Percentiles rank a stretch among this genome's conserved stretches.
Conservation (phyloP, 176 grass and related monocot species). For the Bothriochloa decipiens region DNA sequence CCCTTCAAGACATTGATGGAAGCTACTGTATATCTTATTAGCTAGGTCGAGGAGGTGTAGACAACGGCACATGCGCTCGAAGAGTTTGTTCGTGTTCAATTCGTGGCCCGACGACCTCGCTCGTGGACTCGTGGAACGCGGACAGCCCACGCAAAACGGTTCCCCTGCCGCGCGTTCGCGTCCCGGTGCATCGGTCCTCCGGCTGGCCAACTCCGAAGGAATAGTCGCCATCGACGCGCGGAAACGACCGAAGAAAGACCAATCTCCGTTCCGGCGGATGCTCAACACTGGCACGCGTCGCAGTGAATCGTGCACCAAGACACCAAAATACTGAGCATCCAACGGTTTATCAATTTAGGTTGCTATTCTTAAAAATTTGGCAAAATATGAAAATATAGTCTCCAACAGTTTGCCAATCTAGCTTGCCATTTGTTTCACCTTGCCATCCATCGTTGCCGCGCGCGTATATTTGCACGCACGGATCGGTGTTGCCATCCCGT, state of each 20-base stretch:
- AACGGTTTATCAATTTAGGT: too few relatives aligned
- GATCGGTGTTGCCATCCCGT: too few relatives aligned
- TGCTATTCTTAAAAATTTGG: too few relatives aligned
- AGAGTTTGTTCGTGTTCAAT: neutral
- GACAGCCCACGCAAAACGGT: neutral
- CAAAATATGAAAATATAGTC: too few relatives aligned
- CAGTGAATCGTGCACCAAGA: too few relatives aligned
- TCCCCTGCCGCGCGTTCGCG: neutral
- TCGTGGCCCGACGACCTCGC: neutral
- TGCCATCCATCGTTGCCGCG: too few relatives aligned
- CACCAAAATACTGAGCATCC: too few relatives aligned
- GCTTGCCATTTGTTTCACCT: too few relatives aligned
- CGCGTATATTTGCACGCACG: too few relatives aligned
- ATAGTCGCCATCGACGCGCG: neutral
- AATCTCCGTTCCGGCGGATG: neutral
- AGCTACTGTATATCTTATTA: neutral
- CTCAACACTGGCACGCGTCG: neutral
- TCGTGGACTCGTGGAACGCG: neutral
- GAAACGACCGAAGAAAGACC: neutral
- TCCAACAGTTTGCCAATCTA: too few relatives aligned
- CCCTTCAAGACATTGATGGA: neutral
- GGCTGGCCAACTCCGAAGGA: neutral
- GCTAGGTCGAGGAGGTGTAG: neutral
- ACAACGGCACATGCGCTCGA: conserved; percentile 8
- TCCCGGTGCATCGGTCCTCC: too few relatives aligned